A percentile compares a stretch with the other conserved stretches of the same genome.
phyloP scores from a whole-genome alignment of 257 asterid species.

The Rubia yunnanensis region DNA sequence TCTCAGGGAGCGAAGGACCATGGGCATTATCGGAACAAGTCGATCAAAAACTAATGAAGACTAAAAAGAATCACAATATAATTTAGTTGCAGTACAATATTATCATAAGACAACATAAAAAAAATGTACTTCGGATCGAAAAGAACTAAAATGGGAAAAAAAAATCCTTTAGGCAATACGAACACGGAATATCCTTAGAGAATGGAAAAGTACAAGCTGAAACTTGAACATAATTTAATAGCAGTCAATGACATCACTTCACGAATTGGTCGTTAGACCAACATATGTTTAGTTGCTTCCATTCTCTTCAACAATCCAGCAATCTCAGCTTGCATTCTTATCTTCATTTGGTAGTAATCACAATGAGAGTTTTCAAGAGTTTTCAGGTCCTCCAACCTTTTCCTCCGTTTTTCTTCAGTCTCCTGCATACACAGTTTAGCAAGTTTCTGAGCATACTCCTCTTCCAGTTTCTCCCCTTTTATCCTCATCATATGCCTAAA shows the following conservation, averaged over 20 bases:
- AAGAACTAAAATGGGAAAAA: no score
- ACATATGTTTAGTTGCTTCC: slow-evolving; percentile 76
- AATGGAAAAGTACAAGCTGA: slow-evolving; percentile 1
- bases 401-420: slow-evolving; percentile 62
- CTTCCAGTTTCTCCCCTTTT: slow-evolving; percentile 52
- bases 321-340: slow-evolving; percentile 80
- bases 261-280: slow-evolving; percentile 33
- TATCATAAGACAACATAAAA: not conserved
- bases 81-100: not conserved
- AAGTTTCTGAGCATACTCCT: slow-evolving; percentile 53
- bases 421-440: slow-evolving; percentile 48
- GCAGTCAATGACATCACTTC: slow-evolving; percentile 1
- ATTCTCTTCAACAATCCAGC: slow-evolving; percentile 85
- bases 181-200: not conserved
- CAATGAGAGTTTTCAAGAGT: slow-evolving; percentile 58
- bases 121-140: not conserved
- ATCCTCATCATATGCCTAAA: slow-evolving; percentile 47
- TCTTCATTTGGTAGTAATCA: slow-evolving; percentile 77
- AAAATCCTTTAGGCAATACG: not conserved
- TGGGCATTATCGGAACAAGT: no score
- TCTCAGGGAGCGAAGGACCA: no score
- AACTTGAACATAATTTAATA: not conserved
- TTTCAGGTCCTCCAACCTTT: slow-evolving; percentile 66
- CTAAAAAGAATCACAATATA: not conserved
- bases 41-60: not conserved